A percentile compares a stretch with the other conserved stretches of the same genome.
phyloP scores from a whole-genome alignment of 768 basidiomycete species.

The Calocybe cyanea region DNA sequence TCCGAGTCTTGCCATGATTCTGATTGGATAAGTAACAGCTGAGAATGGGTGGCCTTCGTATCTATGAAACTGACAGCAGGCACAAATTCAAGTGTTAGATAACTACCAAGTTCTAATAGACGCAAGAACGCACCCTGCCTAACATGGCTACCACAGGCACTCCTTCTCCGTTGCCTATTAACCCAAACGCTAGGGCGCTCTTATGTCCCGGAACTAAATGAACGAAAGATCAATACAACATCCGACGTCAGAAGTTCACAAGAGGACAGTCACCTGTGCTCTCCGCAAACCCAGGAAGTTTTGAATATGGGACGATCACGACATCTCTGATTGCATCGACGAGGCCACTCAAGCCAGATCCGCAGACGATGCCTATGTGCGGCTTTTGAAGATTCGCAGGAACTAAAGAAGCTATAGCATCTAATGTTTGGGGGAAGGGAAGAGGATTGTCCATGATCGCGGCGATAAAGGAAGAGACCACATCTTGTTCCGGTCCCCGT shows the following conservation, averaged over 20 bases:
- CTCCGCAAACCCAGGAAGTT: conserved; percentile 68
- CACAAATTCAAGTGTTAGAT: not conserved
- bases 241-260: not conserved
- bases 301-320: conserved; percentile 59
- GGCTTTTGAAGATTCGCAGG: conserved; percentile 42
- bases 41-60: conserved; percentile 79
- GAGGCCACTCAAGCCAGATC: conserved; percentile 79
- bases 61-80: conserved; percentile 59
- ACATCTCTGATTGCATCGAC: conserved; percentile 55
- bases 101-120: too few species aligned
- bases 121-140: conserved; percentile 55
- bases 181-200: conserved; percentile 77
- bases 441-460: not conserved
- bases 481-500: too few species aligned
- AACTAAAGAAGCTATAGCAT: conserved; percentile 28
- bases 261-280: conserved; percentile 63
- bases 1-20: conserved; percentile 75
- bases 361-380: conserved; percentile 80
- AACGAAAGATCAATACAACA: not conserved
- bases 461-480: too few species aligned
- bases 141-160: conserved; percentile 88
- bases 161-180: conserved; percentile 57
- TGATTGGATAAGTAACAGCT: conserved; percentile 73
- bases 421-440: conserved; percentile 25
- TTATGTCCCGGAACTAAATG: conserved; percentile 72